Conservation (phyloP, 1,284 basidiomycete species). For the Heterobasidion parviporum region DNA sequence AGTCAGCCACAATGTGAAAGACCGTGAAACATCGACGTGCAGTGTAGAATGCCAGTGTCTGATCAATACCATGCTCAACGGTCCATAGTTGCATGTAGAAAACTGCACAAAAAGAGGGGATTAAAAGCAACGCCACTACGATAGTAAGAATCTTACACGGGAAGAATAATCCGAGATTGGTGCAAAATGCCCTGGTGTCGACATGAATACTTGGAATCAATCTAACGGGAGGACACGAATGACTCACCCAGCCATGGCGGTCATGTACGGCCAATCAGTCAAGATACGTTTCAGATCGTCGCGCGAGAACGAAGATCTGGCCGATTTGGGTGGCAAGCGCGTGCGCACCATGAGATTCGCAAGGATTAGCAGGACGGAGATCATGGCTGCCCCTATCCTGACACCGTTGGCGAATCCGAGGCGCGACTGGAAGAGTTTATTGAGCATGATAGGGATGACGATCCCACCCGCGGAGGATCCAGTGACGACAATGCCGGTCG, state of each 20-base stretch:
- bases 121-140: neutral
- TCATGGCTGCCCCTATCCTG: constrained; percentile 30
- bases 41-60: constrained; percentile 37
- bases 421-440: constrained; percentile 25
- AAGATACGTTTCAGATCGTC: constrained; percentile 20
- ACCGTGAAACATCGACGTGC: constrained; percentile 21
- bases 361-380: constrained; percentile 26
- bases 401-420: constrained; percentile 33
- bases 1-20: neutral
- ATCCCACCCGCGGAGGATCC: constrained; percentile 30
- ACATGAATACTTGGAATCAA: neutral
- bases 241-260: constrained; percentile 33
- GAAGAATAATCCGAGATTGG: constrained; percentile 38
- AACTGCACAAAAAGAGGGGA: constrained; percentile 20
- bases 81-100: constrained; percentile 51
- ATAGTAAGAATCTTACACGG: constrained; percentile 30
- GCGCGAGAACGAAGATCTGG: constrained; percentile 7
- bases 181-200: constrained; percentile 29
- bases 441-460: constrained; percentile 36
- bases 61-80: constrained; percentile 29
- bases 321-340: constrained; percentile 20
- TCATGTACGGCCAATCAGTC: constrained; percentile 33
- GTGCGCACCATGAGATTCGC: constrained; percentile 35
- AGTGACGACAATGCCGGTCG: constrained; percentile 41
- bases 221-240: neutral